Conservation (phyloP, 2,329 filamentous ascomycete genomes). For the Pezicula radicicola region DNA sequence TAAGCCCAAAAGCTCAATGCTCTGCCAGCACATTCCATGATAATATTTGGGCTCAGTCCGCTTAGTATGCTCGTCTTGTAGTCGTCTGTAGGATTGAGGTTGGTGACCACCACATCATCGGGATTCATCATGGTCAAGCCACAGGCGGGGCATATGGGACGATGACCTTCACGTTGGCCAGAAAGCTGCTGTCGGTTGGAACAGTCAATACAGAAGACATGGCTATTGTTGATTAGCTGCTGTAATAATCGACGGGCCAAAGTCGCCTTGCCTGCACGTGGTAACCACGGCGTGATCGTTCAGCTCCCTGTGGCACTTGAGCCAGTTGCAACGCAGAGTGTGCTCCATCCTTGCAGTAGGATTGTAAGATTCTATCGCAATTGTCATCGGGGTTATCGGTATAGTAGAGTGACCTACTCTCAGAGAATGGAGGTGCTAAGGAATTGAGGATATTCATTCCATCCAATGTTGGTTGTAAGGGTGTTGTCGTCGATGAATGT, state of each 20-base stretch:
- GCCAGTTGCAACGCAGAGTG: constrained; percentile 72
- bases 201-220: constrained; percentile 82
- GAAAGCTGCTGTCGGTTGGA: constrained; percentile 61
- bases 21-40: constrained; percentile 83
- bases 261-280: constrained; percentile 68
- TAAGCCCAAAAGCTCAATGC: constrained; percentile 85
- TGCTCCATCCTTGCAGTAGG: constrained; percentile 61
- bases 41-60: constrained; percentile 73
- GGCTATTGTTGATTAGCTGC: constrained; percentile 45
- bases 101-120: constrained; percentile 71
- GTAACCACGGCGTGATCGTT: constrained; percentile 76
- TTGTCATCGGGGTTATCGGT: no score
- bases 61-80: constrained; percentile 86
- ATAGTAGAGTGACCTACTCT: no score
- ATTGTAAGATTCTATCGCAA: neutral
- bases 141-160: constrained; percentile 72
- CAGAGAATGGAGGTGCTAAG: no score
- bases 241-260: neutral
- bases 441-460: no score
- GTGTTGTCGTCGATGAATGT: neutral
- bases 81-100: constrained; percentile 78
- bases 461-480: neutral
- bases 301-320: constrained; percentile 71
- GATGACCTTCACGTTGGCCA: constrained; percentile 46
- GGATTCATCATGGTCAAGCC: constrained; percentile 62